phyloP scores from a whole-genome alignment of 1,139 yeast species.

The Hemisphaericaspora lyxosophila region DNA sequence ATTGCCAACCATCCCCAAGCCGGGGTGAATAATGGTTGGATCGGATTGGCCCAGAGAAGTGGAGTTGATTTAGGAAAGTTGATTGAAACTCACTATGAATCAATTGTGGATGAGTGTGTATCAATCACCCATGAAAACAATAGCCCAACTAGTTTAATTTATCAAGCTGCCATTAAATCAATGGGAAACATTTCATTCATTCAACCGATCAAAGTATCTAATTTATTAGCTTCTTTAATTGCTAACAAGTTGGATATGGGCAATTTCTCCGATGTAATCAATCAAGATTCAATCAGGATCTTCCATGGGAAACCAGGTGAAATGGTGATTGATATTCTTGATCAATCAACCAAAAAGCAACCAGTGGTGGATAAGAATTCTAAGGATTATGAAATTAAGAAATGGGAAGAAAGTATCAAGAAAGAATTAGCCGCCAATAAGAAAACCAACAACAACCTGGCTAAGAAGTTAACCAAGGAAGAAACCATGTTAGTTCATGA shows the following conservation, averaged over 20 bases:
- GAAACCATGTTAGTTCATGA: conserved; percentile 62
- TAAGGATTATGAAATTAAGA: conserved; percentile 78
- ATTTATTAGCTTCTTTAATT: conserved; percentile 46
- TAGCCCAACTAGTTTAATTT: conserved; percentile 14
- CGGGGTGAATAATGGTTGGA: conserved; percentile 67
- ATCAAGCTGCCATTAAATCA: conserved; percentile 53
- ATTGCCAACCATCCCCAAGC: conserved; percentile 52
- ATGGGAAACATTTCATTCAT: conserved; percentile 71
- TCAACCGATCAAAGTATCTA: conserved; percentile 59
- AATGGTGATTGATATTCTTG: conserved; percentile 64
- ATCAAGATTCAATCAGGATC: conserved; percentile 43
- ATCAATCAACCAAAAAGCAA: conserved; percentile 33
- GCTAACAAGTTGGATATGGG: conserved; percentile 42
- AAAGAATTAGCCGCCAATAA: conserved; percentile 70
- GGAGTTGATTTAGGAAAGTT: conserved; percentile 63
- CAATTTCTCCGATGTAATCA: conserved; percentile 21
- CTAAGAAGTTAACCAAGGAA: conserved; percentile 69
- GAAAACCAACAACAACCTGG: conserved; percentile 25
- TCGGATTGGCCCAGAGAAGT: conserved; percentile 65
- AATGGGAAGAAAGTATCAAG: conserved; percentile 88
- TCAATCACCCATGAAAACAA: background rate
- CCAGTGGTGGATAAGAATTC: conserved; percentile 56
- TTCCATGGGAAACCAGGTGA: conserved; percentile 72
- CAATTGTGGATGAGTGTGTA: conserved; percentile 30
- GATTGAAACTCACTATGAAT: conserved; percentile 39